phyloP scores from a whole-genome alignment of 371 early-diverging fungal genomes.

The Umbelopsis sp. region DNA sequence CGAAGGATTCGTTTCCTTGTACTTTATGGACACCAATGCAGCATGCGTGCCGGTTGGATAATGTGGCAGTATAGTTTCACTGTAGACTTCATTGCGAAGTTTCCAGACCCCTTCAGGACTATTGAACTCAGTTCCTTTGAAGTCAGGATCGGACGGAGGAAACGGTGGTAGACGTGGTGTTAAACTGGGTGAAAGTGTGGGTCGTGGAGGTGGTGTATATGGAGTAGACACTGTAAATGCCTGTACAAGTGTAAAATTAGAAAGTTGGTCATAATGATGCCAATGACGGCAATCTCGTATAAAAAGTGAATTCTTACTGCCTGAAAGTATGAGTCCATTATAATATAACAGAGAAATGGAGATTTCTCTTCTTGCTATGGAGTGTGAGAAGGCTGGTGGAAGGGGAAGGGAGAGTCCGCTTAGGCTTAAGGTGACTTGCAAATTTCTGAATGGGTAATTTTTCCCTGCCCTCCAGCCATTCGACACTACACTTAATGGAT shows the following conservation, averaged over 20 bases:
- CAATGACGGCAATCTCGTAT: too few species aligned
- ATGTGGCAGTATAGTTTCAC: constrained; percentile 54
- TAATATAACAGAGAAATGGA: constrained; percentile 4
- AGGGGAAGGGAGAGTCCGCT: neutral
- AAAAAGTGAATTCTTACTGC: neutral
- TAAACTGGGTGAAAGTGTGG: neutral
- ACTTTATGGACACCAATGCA: constrained; percentile 31
- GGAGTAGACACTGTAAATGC: constrained; percentile 1
- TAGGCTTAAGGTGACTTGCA: neutral
- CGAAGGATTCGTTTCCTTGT: neutral
- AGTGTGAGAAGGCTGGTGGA: constrained; percentile 11
- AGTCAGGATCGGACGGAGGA: constrained; percentile 52
- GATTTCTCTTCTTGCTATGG: constrained; percentile 1
- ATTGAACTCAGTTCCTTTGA: constrained; percentile 46
- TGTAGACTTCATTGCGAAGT: constrained; percentile 51
- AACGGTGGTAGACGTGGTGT: constrained; percentile 26
- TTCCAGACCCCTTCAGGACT: constrained; percentile 62
- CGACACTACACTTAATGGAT: neutral
- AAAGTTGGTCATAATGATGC: too few species aligned
- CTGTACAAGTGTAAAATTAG: neutral
- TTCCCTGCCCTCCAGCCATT: too few species aligned
- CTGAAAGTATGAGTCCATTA: constrained; percentile 17
- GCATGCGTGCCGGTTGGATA: constrained; percentile 52
- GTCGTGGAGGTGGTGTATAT: constrained; percentile 10
- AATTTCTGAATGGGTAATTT: neutral